These are phyloP conservation scores for Trichosporon coremiiforme DNA, from an alignment of 1,284 basidiomycete genomes.

Conservation along the genomic window DNA sequence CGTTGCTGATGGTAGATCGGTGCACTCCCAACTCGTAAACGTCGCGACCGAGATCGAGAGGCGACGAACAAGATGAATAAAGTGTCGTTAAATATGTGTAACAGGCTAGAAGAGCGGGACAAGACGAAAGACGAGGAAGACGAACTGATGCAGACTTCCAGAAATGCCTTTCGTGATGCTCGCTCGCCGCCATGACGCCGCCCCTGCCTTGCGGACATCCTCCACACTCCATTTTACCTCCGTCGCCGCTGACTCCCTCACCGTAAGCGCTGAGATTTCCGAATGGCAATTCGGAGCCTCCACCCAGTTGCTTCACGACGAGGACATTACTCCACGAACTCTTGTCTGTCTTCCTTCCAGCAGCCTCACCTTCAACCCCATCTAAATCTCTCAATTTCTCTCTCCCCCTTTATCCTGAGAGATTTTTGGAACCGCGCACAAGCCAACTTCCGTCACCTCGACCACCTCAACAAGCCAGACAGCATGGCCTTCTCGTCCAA, in stretches of 20 bases:
- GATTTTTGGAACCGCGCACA: too few species aligned
- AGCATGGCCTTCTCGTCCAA: conserved; percentile 62
- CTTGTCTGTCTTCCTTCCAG: too few species aligned
- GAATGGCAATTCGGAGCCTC: conserved; percentile 9
- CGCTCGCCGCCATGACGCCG: neutral
- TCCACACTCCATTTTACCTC: neutral
- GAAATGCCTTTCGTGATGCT: neutral
- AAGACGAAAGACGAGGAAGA: neutral
- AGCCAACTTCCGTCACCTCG: too few species aligned
- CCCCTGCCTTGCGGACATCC: neutral
- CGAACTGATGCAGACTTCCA: neutral
- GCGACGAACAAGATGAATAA: neutral
- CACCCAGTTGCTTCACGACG: neutral
- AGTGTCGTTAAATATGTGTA: neutral
- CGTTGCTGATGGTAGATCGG: too few species aligned
- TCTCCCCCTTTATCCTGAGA: too few species aligned
- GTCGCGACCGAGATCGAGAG: too few species aligned
- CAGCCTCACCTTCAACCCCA: too few species aligned
- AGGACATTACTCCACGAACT: neutral
- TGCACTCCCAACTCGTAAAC: too few species aligned
- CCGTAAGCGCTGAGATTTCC: neutral
- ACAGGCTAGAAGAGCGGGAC: neutral
- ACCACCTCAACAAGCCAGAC: too few species aligned
- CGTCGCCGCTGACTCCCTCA: conserved; percentile 16
- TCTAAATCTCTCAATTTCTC: too few species aligned